phyloP scores from a whole-genome alignment of 2,329 filamentous ascomycete species.

The Pseudogymnoascus sp. region DNA sequence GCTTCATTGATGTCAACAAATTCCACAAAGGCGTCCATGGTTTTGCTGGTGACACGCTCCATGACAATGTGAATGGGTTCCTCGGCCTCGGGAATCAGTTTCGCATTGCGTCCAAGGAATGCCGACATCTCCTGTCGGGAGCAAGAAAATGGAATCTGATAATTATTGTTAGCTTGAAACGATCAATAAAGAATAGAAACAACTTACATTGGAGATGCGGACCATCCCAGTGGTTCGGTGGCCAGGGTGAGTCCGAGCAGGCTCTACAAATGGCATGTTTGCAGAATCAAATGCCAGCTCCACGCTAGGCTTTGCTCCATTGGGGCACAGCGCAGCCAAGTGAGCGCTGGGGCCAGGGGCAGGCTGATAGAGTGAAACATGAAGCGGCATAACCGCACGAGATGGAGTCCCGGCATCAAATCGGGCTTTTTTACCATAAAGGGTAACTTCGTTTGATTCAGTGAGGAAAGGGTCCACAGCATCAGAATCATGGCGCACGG shows the following conservation, averaged over 20 bases:
- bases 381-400: neutral
- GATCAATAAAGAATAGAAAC: constrained; percentile 15
- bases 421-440: neutral
- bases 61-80: constrained; percentile 57
- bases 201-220: constrained; percentile 31
- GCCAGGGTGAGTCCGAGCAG: constrained; percentile 23
- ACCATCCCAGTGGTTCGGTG: constrained; percentile 28
- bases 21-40: constrained; percentile 54
- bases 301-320: constrained; percentile 18
- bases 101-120: constrained; percentile 51
- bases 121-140: constrained; percentile 49
- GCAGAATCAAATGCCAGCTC: constrained; percentile 23
- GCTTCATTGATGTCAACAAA: constrained; percentile 48
- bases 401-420: neutral
- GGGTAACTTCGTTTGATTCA: neutral
- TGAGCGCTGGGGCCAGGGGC: neutral
- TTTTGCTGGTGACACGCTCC: constrained; percentile 56
- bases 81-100: constrained; percentile 44
- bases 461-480: neutral
- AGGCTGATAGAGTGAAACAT: neutral
- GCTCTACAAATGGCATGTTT: constrained; percentile 32
- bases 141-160: constrained; percentile 49
- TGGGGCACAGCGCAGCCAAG: neutral
- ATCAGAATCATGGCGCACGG: neutral
- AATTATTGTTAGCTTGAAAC: constrained; percentile 14